Base-by-base conservation (phyloP, 2,329 filamentous ascomycete species). In the Incumbomyces delicatus region DNA sequence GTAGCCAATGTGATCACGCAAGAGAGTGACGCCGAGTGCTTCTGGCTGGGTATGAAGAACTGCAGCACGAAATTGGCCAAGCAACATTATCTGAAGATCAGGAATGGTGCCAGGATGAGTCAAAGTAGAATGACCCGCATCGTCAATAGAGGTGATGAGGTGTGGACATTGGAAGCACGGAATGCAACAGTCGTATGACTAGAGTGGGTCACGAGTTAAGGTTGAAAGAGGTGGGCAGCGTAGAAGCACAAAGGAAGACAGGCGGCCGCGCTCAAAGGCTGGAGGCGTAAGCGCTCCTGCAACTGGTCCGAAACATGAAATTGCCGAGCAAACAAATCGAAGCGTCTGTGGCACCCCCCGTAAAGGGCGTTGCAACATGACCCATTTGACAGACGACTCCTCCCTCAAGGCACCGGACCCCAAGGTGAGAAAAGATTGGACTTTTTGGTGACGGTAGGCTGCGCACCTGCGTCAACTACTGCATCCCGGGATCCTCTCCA, bases 371-470 rank as follows among this genome's bases (percentile, higher is more conserved):
- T 39, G 36, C 36, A 39, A 39, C 36, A 6, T 39, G 36, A 39
- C 14, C n/a, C 7, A 3, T 22, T 8, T 27, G 22, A 27, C 22
- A 27, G 22, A 27, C 22, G 33, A 6, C 14, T 13, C n/a, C 18
- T 18, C 12, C 36, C 18, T 6, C n/a, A 13, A 22, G 7, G 6
- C 6, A 13, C 12, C 17, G 14, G 18, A n/a, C 36, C 14, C 12
- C 12, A 13, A 16, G 18, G n/a, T 13, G 14, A 22, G 12, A 22
- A 13, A 18, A 34, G 41, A 43, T 43, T 32, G 41, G 27, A 18
- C 18, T 33, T 20, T 17, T 32, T 14, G 31, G 31, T 44, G 41
- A 44, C 41, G 41, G 33, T 44, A 44, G 27, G 41, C 41, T 36
- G 33, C n/a, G n/a, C 41, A 44, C 13, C 13, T 35, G 31, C n/a